Evolutionary conservation across 1,284 basidiomycete genomes (phyloP).

Genomic region (Gymnopus androsaceus): DNA sequence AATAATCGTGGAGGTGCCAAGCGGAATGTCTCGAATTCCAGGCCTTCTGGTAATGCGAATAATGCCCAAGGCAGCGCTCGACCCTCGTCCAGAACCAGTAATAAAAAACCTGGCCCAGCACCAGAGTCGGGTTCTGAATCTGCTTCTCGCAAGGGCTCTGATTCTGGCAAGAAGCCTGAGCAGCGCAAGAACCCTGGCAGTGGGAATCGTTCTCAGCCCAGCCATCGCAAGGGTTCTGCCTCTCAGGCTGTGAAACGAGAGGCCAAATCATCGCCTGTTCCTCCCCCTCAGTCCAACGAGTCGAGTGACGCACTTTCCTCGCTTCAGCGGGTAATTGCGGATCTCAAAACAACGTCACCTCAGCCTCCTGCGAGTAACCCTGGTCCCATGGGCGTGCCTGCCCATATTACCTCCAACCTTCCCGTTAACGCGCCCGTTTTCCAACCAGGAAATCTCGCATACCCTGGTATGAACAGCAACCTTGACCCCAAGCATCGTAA

Average conservation of each 20-base stretch:
- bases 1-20: slow-evolving; percentile 55
- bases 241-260: slow-evolving; percentile 52
- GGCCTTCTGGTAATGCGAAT: slow-evolving; percentile 39
- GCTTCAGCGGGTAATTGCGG: slow-evolving; percentile 80
- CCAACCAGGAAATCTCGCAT: slow-evolving; percentile 67
- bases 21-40: slow-evolving; percentile 56
- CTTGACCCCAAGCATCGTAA: slow-evolving; percentile 75
- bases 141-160: slow-evolving; percentile 55
- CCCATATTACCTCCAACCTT: slow-evolving; percentile 52
- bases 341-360: slow-evolving; percentile 75
- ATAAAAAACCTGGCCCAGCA: slow-evolving; percentile 53
- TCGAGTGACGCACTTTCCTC: slow-evolving; percentile 76
- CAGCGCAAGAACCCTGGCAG: slow-evolving; percentile 55
- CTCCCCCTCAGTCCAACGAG: slow-evolving; percentile 44
- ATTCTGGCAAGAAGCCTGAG: slow-evolving; percentile 56
- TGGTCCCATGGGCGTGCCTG: slow-evolving; percentile 41
- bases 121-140: slow-evolving; percentile 71
- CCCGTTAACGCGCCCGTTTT: slow-evolving; percentile 69
- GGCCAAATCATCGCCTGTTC: slow-evolving; percentile 47
- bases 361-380: slow-evolving; percentile 44
- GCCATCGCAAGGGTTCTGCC: slow-evolving; percentile 59
- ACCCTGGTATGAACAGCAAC: slow-evolving; percentile 43
- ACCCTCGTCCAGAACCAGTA: slow-evolving; percentile 64
- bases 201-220: slow-evolving; percentile 42
- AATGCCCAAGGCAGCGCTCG: slow-evolving; percentile 45